Conservation (phyloP, 2,329 filamentous ascomycete species). For the Fusarium verrucosum region DNA sequence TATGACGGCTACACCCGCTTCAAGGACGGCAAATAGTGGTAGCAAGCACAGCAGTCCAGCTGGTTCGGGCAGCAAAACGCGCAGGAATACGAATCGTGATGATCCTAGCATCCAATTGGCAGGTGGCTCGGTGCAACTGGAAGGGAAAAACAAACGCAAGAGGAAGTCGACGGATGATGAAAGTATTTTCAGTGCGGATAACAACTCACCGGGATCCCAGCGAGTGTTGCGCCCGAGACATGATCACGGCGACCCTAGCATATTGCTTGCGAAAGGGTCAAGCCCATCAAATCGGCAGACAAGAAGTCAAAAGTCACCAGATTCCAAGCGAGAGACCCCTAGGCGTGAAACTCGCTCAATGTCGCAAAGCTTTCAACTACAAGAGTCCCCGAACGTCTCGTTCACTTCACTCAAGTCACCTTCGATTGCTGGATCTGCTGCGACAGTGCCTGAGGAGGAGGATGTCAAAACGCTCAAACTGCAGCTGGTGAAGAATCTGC, state of each 20-base stretch:
- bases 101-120: slow-evolving; percentile 40
- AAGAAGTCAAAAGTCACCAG: slow-evolving; percentile 38
- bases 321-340: slow-evolving; percentile 34
- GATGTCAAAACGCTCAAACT: slow-evolving; percentile 53
- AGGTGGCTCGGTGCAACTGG: slow-evolving; percentile 31
- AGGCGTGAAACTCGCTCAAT: slow-evolving; percentile 40
- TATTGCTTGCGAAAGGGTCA: slow-evolving; percentile 40
- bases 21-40: slow-evolving; percentile 16
- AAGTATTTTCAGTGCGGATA: slow-evolving; percentile 20
- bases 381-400: slow-evolving; percentile 35
- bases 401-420: slow-evolving; percentile 42
- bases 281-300: slow-evolving; percentile 36
- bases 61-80: slow-evolving; percentile 41
- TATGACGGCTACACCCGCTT: slow-evolving; percentile 35
- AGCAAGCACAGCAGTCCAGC: slow-evolving; percentile 32
- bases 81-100: slow-evolving; percentile 39
- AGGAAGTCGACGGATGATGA: slow-evolving; percentile 29
- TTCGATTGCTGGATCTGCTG: slow-evolving; percentile 42
- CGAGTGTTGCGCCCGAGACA: slow-evolving; percentile 45
- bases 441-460: slow-evolving; percentile 40
- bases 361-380: slow-evolving; percentile 32
- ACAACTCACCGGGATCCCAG: slow-evolving; percentile 35
- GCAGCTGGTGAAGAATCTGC: slow-evolving; percentile 58
- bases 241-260: slow-evolving; percentile 39
- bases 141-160: slow-evolving; percentile 36